phyloP scores from a whole-genome alignment of 345 rosid species.

The Euphorbia tirucalli region DNA sequence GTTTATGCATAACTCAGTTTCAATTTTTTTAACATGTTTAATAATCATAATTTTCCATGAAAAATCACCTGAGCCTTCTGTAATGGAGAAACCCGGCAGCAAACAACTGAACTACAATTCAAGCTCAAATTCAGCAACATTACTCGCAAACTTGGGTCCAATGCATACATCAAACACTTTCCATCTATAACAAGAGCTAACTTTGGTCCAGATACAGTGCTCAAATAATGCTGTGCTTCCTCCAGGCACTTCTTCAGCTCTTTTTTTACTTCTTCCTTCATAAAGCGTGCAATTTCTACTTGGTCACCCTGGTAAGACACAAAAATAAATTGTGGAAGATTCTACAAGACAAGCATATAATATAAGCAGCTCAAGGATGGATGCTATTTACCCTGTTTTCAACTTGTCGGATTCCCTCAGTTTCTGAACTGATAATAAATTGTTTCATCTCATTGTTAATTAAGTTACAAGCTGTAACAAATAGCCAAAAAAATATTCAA shows the following conservation, averaged over 20 bases:
- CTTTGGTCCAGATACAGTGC: constrained; percentile 66
- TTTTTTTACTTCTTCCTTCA: constrained; percentile 79
- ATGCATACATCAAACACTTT: constrained; percentile 93
- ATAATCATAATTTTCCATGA: constrained; percentile 12
- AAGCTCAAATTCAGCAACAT: constrained; percentile 86
- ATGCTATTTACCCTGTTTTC: constrained; percentile 74
- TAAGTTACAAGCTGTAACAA: constrained; percentile 89
- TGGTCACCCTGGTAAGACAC: constrained; percentile 73
- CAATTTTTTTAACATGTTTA: not conserved
- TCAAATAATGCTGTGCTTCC: constrained; percentile 68
- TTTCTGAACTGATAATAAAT: constrained; percentile 90
- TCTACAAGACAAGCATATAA: constrained; percentile 16
- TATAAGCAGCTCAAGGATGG: constrained; percentile 8
- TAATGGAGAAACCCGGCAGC: constrained; percentile 98
- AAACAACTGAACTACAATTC: constrained; percentile 93
- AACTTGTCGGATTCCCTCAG: constrained; percentile 78
- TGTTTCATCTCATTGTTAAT: constrained; percentile 95
- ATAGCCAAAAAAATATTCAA: constrained; percentile 23
- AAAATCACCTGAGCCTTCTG: constrained; percentile 94
- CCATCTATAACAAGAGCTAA: constrained; percentile 89
- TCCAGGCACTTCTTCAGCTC: constrained; percentile 74
- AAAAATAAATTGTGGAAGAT: constrained; percentile 3
- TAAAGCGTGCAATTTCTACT: constrained; percentile 81
- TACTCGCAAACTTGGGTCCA: constrained; percentile 83
- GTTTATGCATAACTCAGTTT: not conserved